phyloP scores from a whole-genome alignment of 1,284 basidiomycete species.

The Microbotryum violaceum region DNA sequence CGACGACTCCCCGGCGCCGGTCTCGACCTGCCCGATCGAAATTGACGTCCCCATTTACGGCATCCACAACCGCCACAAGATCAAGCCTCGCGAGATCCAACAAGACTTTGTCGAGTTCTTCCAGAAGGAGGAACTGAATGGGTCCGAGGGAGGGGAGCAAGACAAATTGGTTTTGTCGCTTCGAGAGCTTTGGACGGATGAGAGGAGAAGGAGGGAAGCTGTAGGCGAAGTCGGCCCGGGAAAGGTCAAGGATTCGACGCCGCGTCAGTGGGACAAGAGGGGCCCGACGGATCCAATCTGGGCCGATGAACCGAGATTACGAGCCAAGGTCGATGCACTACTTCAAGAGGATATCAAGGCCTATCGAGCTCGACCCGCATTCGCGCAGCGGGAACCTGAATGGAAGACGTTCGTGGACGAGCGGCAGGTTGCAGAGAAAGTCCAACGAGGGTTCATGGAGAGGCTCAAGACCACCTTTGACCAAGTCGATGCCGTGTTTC shows the following conservation, averaged over 20 bases:
- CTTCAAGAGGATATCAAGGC: slow-evolving; percentile 3
- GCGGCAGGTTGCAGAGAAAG: slow-evolving; percentile 13
- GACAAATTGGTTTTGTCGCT: slow-evolving; percentile 81
- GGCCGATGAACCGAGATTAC: slow-evolving; percentile 8
- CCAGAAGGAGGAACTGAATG: slow-evolving; percentile 30
- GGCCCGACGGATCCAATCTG: slow-evolving; percentile 6
- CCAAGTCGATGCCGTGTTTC: slow-evolving; percentile 37
- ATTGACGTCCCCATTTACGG: slow-evolving; percentile 72
- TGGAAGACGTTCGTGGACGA: slow-evolving; percentile 31
- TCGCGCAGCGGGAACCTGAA: slow-evolving; percentile 7
- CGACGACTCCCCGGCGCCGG: slow-evolving; percentile 15
- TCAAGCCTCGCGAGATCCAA: slow-evolving; percentile 64
- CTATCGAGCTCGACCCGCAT: not conserved
- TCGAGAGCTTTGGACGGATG: slow-evolving; percentile 91
- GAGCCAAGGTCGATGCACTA: slow-evolving; percentile 7
- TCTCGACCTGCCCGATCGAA: slow-evolving; percentile 53
- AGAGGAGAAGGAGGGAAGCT: slow-evolving; percentile 59
- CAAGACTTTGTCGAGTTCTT: slow-evolving; percentile 60
- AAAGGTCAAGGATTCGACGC: slow-evolving; percentile 18
- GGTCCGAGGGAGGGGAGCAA: slow-evolving; percentile 44
- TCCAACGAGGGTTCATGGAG: slow-evolving; percentile 20
- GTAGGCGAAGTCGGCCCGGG: slow-evolving; percentile 46
- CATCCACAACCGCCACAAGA: slow-evolving; percentile 70
- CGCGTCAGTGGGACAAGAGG: slow-evolving; percentile 15
- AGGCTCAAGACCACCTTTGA: slow-evolving; percentile 38